A percentile compares a stretch with the other conserved stretches of the same genome.
phyloP scores from a whole-genome alignment of 768 basidiomycete genomes.

The Trametes punicea region DNA sequence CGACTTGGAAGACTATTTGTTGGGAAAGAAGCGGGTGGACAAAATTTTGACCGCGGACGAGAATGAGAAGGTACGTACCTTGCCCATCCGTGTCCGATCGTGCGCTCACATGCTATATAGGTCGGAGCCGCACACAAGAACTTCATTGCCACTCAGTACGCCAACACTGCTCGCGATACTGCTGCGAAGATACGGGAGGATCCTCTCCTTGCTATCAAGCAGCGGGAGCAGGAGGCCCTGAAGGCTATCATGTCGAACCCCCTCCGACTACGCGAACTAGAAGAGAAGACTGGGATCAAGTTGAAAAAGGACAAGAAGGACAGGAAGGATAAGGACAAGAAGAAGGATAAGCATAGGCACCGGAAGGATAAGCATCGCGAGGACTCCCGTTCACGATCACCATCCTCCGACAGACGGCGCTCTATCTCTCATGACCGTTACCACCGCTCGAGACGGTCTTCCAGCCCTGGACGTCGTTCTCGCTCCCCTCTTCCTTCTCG shows the following conservation, averaged over 20 bases:
- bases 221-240: conserved; percentile 93
- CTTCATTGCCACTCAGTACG: conserved; percentile 93
- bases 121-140: conserved; percentile 85
- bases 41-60: conserved; percentile 92
- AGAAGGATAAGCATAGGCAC: conserved; percentile 43
- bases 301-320: conserved; percentile 78
- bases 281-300: conserved; percentile 78
- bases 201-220: conserved; percentile 94
- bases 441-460: conserved; percentile 37
- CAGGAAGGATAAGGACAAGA: conserved; percentile 60
- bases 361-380: conserved; percentile 28
- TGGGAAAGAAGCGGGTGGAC: conserved; percentile 97
- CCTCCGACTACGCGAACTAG: conserved; percentile 75
- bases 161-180: conserved; percentile 84
- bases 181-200: conserved; percentile 96
- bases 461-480: conserved; percentile 47
- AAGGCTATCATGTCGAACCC: conserved; percentile 85
- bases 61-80: conserved; percentile 68
- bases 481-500: conserved; percentile 42
- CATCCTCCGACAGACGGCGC: conserved; percentile 31
- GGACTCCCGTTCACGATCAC: conserved; percentile 23
- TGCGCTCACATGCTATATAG: conserved; percentile 35
- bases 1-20: conserved; percentile 92
- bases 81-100: neutral
- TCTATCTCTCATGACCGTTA: conserved; percentile 30